Percentiles rank a stretch among this genome's conserved stretches.
These are phyloP conservation scores for Ophiostoma sp. DNA, from an alignment of 2,329 filamentous ascomycete genomes.

Conservation along the genomic window DNA sequence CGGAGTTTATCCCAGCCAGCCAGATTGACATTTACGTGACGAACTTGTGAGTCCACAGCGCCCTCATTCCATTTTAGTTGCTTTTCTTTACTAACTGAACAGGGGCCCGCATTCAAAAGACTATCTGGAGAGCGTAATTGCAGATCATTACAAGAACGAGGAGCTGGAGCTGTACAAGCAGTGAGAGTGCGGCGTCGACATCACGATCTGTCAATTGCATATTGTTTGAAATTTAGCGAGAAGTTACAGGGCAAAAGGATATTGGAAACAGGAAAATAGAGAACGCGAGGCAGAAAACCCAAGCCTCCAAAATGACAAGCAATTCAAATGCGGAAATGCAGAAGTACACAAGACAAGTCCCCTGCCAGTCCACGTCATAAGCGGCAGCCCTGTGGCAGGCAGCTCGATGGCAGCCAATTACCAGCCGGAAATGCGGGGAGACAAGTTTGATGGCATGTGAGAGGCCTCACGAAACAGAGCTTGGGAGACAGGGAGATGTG, in stretches of 20 bases:
- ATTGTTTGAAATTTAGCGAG: conserved; percentile 14
- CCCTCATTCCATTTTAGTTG: conserved; percentile 44
- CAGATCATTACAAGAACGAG: conserved; percentile 36
- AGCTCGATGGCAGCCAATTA: not conserved
- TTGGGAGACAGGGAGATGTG: not conserved
- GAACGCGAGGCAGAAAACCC: not conserved
- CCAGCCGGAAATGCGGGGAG: not conserved
- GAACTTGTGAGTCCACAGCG: conserved; percentile 55
- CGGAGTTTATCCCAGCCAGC: conserved; percentile 78
- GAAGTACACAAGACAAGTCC: not conserved
- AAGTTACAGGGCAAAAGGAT: not conserved
- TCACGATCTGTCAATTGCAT: not conserved
- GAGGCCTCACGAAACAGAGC: not conserved
- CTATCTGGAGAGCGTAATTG: conserved; percentile 35
- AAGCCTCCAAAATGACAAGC: not conserved
- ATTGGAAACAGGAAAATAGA: not conserved
- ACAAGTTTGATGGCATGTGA: not conserved
- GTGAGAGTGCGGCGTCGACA: not conserved
- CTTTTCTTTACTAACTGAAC: not conserved
- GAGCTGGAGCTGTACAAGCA: conserved; percentile 30
- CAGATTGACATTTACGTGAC: conserved; percentile 81
- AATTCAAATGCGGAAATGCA: not conserved
- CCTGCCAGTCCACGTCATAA: not conserved
- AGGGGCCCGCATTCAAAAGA: conserved; percentile 38
- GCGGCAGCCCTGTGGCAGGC: conserved; percentile 14